These are phyloP conservation scores for Nemania sp. DNA, from an alignment of 2,329 filamentous ascomycete genomes.

Conservation along the genomic window DNA sequence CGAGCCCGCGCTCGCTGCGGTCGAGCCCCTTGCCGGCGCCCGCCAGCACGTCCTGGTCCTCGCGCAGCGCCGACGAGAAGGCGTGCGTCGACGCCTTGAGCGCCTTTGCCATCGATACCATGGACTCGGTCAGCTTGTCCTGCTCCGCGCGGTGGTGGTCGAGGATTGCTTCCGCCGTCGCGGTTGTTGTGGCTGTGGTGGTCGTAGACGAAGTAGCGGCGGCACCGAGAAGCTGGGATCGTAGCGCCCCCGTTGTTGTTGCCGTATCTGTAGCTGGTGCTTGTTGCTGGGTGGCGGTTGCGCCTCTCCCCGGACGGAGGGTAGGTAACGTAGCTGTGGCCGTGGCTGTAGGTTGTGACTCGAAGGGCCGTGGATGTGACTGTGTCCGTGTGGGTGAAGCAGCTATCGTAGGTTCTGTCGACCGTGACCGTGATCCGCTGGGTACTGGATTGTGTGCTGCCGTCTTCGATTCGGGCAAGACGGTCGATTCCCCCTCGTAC, in stretches of 20 bases:
- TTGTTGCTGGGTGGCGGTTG: slow-evolving; percentile 17
- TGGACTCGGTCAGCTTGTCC: slow-evolving; percentile 77
- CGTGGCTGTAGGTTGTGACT: slow-evolving; percentile 9
- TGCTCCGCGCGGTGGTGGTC: slow-evolving; percentile 81
- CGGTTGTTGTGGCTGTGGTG: slow-evolving; percentile 46
- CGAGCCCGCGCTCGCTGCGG: slow-evolving; percentile 75
- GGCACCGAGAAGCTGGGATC: slow-evolving; percentile 52
- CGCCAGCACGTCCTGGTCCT: slow-evolving; percentile 71
- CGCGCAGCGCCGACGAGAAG: slow-evolving; percentile 73
- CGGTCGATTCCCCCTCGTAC: slow-evolving; percentile 30
- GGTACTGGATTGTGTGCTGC: not conserved
- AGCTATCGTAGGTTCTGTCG: slow-evolving; percentile 10
- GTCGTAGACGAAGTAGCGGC: slow-evolving; percentile 41
- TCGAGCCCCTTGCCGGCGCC: slow-evolving; percentile 76
- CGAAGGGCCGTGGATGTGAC: slow-evolving; percentile 13
- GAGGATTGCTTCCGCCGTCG: slow-evolving; percentile 71
- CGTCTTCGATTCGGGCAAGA: slow-evolving; percentile 24
- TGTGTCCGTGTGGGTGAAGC: slow-evolving; percentile 11
- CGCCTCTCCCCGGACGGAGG: slow-evolving; percentile 39
- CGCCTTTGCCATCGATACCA: slow-evolving; percentile 78
- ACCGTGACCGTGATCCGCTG: not conserved
- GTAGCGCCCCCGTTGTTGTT: slow-evolving; percentile 39
- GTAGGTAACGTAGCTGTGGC: slow-evolving; percentile 39
- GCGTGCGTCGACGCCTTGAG: slow-evolving; percentile 75
- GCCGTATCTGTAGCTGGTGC: slow-evolving; percentile 19